Base-by-base conservation (phyloP, 768 basidiomycete species). In the Pholiota conissans region DNA sequence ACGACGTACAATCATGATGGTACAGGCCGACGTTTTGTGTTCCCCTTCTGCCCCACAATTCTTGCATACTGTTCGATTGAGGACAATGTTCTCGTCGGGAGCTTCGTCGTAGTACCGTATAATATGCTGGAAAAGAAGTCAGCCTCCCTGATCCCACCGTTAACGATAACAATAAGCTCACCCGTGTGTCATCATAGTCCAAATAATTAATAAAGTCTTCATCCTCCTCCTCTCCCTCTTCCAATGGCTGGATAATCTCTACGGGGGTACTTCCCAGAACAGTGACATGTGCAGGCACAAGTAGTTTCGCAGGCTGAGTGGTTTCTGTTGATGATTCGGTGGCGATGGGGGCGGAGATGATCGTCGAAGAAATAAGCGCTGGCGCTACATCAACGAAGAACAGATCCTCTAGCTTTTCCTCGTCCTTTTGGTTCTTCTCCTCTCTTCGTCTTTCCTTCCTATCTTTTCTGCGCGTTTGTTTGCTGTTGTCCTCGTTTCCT, bases 201-300 rank as follows among this genome's bases (percentile, higher is more conserved):
- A 93, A 75, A 65, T 90, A 91, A 52, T 92, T 84, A 56, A 93
- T 91, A 64, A 84, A 90, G 64, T 83, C 82, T 22, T 85, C 84
- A 8, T 81, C 82, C 20, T 81, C 82, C 20, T 81, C 80, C 20
- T 85, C 84, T 13, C 76, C 74, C 34, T 81, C 73, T 27, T 55
- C 60, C 13, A 73, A 64, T 2, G 74, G 66, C 16, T 80, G 73
- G 13, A 84, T 68, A 18, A 86, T 78, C 57, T 82, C 75, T 27
- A 78, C 70, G 3, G 82, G 75, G 13, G 75, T 69, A 42, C 69
- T 74, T 20, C 77, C 78, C 52, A 84, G 73, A 5, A 91, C 76
- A 7, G 79, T 79, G 24, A 92, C 91, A 71, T 93, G 90, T 0
- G 83, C 71, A 0, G 91, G 91, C 10, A 93, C 74, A 22, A 90